Evolutionary conservation across 192 early-diverging fungal species (phyloP), one percentile per base, ranked within the genome.

Genomic region (Obelidium mucronatum): DNA sequence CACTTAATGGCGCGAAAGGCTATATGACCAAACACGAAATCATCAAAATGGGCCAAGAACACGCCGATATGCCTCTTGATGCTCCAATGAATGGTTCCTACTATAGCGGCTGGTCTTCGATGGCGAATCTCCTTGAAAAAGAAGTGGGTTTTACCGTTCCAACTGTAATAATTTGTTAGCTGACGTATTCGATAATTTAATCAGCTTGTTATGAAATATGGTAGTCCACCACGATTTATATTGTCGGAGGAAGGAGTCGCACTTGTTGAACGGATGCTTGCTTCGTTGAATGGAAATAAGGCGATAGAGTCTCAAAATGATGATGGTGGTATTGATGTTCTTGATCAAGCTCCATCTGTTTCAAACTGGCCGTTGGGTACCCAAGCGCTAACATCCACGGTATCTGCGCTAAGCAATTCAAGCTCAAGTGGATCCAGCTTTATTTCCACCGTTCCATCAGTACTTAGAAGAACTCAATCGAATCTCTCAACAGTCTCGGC

Each of bases 101-200:
- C 61, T 94, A 93, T 75, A 91, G 91, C 0, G 94, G 90, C 39
- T 97, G 95, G 94, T 85, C 70, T 30, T 84, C 87, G 11, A 93
- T 96, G 81, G 90, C 87, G 66, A 93, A 87, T 0, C 82, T 97
- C 64, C 73, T 89, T 34, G 80, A 88, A 17, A 92, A 94, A 24
- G 89, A 85, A 28, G 79, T 93, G 89, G 87, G 70, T 37, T 59
- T 55, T 28, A 36, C n/a, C 34, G 39, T 13, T 26, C 6, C 15
- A 15, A 60, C 58, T 60, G 28, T 48, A 30, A 5, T 24, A 13
- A n/a, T n/a, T 15, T 22, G 35, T 24, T 28, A 40, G 42, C 67
- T 42, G 22, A 52, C 40, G 22, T 51, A 15, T 58, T 3, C 34
- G 33, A 26, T 22, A 37, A 24, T 1, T 54, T 33, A 36, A 37